These are phyloP conservation scores for Pythium aquatile DNA, from an alignment of 352 stramenopile genomes.

Conservation along the genomic window DNA sequence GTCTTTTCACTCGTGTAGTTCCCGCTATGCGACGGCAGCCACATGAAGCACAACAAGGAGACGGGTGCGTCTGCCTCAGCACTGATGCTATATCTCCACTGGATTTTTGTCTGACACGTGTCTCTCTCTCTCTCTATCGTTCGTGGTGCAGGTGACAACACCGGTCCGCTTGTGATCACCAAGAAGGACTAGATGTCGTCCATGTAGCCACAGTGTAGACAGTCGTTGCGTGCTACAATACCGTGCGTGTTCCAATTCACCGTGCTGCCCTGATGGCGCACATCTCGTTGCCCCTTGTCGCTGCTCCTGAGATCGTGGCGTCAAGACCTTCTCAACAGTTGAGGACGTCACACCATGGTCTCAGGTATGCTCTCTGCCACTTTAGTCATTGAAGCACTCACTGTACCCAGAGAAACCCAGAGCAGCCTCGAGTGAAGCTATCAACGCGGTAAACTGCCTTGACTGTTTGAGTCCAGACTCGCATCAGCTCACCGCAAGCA, in stretches of 20 bases:
- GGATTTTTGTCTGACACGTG: not conserved
- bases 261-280: not conserved
- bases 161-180: constrained; percentile 69
- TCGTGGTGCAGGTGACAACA: constrained; percentile 53
- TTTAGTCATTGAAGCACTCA: not conserved
- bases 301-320: not conserved
- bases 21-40: constrained; percentile 71
- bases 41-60: constrained; percentile 89
- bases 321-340: not conserved
- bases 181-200: constrained; percentile 32
- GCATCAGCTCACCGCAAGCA: not conserved
- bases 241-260: not conserved
- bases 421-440: not conserved
- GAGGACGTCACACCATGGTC: not conserved
- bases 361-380: not conserved
- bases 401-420: not conserved
- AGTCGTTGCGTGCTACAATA: not conserved
- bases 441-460: not conserved
- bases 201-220: not conserved
- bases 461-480: not conserved
- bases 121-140: not conserved
- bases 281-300: not conserved
- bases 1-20: constrained; percentile 36
- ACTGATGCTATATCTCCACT: not conserved
- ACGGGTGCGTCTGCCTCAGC: constrained; percentile 32